Conservation (phyloP, 345 rosid species). For the Eucalyptus decipiens region DNA sequence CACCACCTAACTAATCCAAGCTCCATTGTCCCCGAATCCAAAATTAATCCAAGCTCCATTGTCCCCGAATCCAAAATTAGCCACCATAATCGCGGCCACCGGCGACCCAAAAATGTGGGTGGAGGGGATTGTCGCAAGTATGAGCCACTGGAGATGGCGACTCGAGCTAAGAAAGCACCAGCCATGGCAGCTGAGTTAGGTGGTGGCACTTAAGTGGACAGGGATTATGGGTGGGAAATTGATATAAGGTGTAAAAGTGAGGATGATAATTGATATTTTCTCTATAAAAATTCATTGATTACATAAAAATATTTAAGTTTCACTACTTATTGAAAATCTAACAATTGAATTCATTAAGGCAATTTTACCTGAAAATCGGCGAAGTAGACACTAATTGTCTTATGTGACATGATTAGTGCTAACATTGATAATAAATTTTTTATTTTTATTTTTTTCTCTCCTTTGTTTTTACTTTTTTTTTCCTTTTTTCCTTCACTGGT, state of each 20-base stretch:
- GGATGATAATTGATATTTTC: not conserved
- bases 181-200: not conserved
- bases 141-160: not conserved
- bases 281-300: not conserved
- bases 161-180: not conserved
- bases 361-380: rapidly evolving
- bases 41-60: not conserved
- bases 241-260: not conserved
- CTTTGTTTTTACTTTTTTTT: too few species aligned
- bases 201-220: not conserved
- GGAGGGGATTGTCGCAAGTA: not conserved
- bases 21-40: not conserved
- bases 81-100: not conserved
- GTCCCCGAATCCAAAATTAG: not conserved
- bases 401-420: not conserved
- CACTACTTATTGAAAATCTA: not conserved
- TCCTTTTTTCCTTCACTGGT: rapidly evolving
- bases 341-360: too few species aligned
- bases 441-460: too few species aligned
- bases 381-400: rapidly evolving
- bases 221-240: not conserved
- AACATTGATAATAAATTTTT: too few species aligned
- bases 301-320: not conserved
- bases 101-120: not conserved
- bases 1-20: not conserved